Conservation (phyloP, 768 basidiomycete genomes). For the Peribolospora kevripleyi region DNA sequence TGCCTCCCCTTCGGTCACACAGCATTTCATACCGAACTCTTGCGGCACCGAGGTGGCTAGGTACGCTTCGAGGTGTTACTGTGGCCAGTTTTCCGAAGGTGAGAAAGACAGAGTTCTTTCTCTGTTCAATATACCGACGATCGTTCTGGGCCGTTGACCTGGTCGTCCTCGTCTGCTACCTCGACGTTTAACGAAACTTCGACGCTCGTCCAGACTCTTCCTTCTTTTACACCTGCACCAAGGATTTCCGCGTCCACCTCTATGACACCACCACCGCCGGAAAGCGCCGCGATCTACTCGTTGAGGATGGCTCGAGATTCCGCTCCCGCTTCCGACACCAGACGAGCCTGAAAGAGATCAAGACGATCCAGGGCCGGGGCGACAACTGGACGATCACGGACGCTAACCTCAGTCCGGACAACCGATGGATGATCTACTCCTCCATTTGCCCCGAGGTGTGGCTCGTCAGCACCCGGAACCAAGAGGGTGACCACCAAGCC, state of each 20-base stretch:
- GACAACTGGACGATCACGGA: constrained; percentile 74
- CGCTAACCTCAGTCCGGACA: constrained; percentile 17
- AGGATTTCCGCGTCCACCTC: constrained; percentile 71
- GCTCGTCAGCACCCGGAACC: constrained; percentile 13
- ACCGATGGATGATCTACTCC: constrained; percentile 56
- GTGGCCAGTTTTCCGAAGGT: constrained; percentile 47
- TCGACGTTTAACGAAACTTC: background rate
- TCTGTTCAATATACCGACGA: too few relatives aligned
- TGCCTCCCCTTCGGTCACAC: background rate
- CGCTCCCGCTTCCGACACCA: constrained; percentile 5
- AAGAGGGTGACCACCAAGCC: constrained; percentile 8
- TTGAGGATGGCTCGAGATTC: constrained; percentile 1
- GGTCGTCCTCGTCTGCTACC: constrained; percentile 22
- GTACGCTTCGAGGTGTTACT: constrained; percentile 52
- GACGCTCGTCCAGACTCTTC: constrained; percentile 17
- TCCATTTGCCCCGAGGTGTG: constrained; percentile 33
- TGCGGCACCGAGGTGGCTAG: constrained; percentile 54
- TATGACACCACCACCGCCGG: constrained; percentile 45
- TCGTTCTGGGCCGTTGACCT: too few relatives aligned
- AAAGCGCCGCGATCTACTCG: constrained; percentile 4
- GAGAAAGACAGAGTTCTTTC: too few relatives aligned
- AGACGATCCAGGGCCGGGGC: constrained; percentile 17
- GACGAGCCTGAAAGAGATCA: constrained; percentile 25
- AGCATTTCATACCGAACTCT: constrained; percentile 56
- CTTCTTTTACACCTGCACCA: constrained; percentile 72